A percentile compares a stretch with the other conserved stretches of the same genome.
These are phyloP conservation scores for Entomortierella chlamydospora DNA, from an alignment of 192 early-diverging fungal genomes.

Conservation along the genomic window DNA sequence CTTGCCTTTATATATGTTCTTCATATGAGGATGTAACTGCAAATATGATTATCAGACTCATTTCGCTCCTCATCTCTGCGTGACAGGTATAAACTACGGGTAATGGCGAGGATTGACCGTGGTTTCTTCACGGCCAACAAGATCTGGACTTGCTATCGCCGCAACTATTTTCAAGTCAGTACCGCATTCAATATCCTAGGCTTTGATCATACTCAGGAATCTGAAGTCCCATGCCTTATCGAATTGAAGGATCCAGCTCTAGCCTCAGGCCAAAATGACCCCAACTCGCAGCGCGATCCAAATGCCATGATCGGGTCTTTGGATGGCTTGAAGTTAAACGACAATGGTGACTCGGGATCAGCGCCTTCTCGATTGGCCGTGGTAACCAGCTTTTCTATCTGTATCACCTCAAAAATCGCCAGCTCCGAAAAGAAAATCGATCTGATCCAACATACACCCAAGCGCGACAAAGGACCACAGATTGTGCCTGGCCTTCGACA, in stretches of 20 bases:
- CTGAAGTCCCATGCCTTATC: conserved; percentile 77
- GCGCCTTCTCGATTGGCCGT: conserved; percentile 15
- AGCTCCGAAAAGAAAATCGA: conserved; percentile 79
- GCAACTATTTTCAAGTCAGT: conserved; percentile 93
- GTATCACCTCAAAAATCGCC: conserved; percentile 76
- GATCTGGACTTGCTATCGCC: conserved; percentile 92
- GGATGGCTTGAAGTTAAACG: conserved; percentile 4
- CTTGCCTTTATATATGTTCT: not conserved
- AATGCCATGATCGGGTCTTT: conserved; percentile 10
- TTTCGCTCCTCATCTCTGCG: no score
- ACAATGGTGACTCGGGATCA: not conserved
- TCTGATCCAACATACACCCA: conserved; percentile 85
- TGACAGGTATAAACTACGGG: conserved; percentile 62
- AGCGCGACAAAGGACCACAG: conserved; percentile 95
- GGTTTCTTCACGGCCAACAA: conserved; percentile 87
- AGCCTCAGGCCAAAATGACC: conserved; percentile 16
- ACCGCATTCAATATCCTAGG: conserved; percentile 66
- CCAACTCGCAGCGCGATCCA: conserved; percentile 4
- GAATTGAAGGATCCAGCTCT: conserved; percentile 57
- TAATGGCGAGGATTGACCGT: conserved; percentile 83
- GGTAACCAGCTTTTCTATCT: conserved; percentile 70
- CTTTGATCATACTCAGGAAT: conserved; percentile 51
- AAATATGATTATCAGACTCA: no score
- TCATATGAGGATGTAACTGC: no score
- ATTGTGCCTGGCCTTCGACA: conserved; percentile 67